These are phyloP conservation scores for Suillus ampliporus DNA, from an alignment of 768 basidiomycete species.

Conservation along the genomic window DNA sequence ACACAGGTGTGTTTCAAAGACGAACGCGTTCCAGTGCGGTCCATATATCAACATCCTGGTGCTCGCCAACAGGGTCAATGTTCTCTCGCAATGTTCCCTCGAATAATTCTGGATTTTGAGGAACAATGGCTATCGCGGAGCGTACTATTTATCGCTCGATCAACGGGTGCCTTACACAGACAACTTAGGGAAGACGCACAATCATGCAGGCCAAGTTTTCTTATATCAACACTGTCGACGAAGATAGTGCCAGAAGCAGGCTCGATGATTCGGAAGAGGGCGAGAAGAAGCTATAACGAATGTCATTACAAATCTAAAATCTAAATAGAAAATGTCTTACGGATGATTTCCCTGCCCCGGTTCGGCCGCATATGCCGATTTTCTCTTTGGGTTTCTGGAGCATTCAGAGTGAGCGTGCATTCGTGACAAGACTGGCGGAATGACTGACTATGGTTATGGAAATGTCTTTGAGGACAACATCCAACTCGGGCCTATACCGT, in stretches of 20 bases:
- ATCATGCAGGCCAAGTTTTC: constrained; percentile 76
- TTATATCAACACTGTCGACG: constrained; percentile 82
- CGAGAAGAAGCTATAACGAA: constrained; percentile 57
- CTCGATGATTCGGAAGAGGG: constrained; percentile 81
- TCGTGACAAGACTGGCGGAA: not conserved
- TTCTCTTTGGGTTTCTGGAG: constrained; percentile 77
- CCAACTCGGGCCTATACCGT: constrained; percentile 80
- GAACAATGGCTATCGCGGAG: constrained; percentile 83
- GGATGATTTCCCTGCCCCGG: constrained; percentile 82
- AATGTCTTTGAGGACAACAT: constrained; percentile 79
- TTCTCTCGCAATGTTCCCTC: constrained; percentile 84
- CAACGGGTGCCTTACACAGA: not conserved
- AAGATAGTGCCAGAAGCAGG: constrained; percentile 67
- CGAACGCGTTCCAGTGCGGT: constrained; percentile 71
- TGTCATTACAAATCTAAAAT: not conserved
- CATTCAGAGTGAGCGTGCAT: constrained; percentile 13
- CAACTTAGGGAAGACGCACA: constrained; percentile 16
- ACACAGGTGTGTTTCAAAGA: not conserved
- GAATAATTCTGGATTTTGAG: constrained; percentile 75
- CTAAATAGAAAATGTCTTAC: constrained; percentile 41
- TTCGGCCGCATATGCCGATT: constrained; percentile 87
- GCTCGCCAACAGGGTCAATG: constrained; percentile 81
- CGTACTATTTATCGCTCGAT: constrained; percentile 49
- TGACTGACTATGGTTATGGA: constrained; percentile 66
- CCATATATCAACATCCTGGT: constrained; percentile 88